Conservation (phyloP, 1,284 basidiomycete genomes). For the Fomes fomentarius region DNA sequence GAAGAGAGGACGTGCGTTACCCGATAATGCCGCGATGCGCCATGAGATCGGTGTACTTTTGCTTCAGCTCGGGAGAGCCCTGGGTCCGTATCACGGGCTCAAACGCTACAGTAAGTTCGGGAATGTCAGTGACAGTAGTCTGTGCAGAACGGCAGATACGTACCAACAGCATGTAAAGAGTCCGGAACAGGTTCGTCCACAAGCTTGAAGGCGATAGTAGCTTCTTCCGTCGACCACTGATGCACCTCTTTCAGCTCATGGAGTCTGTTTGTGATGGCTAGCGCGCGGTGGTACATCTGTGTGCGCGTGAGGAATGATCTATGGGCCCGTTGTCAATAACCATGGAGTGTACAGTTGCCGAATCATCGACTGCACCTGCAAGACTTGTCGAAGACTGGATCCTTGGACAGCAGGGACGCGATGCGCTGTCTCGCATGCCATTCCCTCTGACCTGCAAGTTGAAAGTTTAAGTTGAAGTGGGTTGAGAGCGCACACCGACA, state of each 20-base stretch:
- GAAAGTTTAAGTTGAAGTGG: too few relatives aligned
- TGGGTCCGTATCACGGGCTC: slow-evolving; percentile 68
- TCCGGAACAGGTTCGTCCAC: slow-evolving; percentile 59
- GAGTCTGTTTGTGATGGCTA: slow-evolving; percentile 56
- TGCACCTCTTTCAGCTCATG: slow-evolving; percentile 58
- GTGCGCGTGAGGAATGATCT: slow-evolving; percentile 57
- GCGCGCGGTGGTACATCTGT: slow-evolving; percentile 51
- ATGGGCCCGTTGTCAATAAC: neutral
- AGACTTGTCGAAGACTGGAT: slow-evolving; percentile 69
- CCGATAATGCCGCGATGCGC: slow-evolving; percentile 64
- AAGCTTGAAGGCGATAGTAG: slow-evolving; percentile 43
- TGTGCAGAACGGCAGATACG: slow-evolving; percentile 20
- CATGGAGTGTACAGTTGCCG: neutral
- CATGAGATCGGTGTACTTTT: slow-evolving; percentile 53
- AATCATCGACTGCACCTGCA: slow-evolving; percentile 42
- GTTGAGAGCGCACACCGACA: neutral
- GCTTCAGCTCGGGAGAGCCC: slow-evolving; percentile 51
- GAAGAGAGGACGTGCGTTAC: slow-evolving; percentile 18
- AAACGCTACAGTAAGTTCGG: slow-evolving; percentile 47
- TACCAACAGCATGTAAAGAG: slow-evolving; percentile 59
- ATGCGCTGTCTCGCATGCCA: slow-evolving; percentile 56
- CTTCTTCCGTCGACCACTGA: slow-evolving; percentile 55
- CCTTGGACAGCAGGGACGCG: slow-evolving; percentile 51
- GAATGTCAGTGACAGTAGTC: neutral
- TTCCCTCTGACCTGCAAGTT: slow-evolving; percentile 44